Base-by-base conservation (phyloP, 1,284 basidiomycete species). In the Apiotrichum laibachii region DNA sequence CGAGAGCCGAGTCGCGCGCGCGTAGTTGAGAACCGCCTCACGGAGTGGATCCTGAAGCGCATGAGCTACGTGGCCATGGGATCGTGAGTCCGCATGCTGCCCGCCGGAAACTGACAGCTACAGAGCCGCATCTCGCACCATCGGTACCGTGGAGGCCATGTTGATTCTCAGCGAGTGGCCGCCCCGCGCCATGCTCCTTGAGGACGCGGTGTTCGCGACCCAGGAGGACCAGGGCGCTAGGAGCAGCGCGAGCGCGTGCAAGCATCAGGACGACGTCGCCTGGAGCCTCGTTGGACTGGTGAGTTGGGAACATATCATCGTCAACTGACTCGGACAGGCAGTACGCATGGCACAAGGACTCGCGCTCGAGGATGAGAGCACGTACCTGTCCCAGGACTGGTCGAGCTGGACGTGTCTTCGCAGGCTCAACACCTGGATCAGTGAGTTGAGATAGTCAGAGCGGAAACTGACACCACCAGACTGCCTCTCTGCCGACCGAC, bases 131-230 rank as follows among this genome's bases (percentile, higher is more conserved):
- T 46, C 59, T 11, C 56, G 65, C 1, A 64, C 65, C 0, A 64
- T 67, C 12, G 65, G 65, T 3, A 67, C 65, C 0, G 65, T 67
- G 18, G 65, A 67, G 50, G 65, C 65, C 2, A 39, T 67, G 15
- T 57, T 67, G 8, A 57, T 67, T 11, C 56, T 67, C 8, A 62
- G 59, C 50, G 65, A 67, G 55, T 67, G 63, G 63, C 63, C 65
- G 0, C 65, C 65, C 5, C 55, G 59, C 4, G 55, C 63, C 0
- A 49, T 51, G 31, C 50, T 65, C 19, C 40, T 65, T 2, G 51
- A 60, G 15, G 65, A 67, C 44, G 37, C 49, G 13, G 57, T 45
- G 13, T 50, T 50, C 22, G 13, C 26, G 11, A 43, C 34, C 13
- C 51, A 50, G 8, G 19, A 15, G 12, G 22, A 34, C 1, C 31